A percentile compares a stretch with the other conserved stretches of the same genome.
phyloP scores from a whole-genome alignment of 163 green algal genomes.

The Scenedesmus sp. region DNA sequence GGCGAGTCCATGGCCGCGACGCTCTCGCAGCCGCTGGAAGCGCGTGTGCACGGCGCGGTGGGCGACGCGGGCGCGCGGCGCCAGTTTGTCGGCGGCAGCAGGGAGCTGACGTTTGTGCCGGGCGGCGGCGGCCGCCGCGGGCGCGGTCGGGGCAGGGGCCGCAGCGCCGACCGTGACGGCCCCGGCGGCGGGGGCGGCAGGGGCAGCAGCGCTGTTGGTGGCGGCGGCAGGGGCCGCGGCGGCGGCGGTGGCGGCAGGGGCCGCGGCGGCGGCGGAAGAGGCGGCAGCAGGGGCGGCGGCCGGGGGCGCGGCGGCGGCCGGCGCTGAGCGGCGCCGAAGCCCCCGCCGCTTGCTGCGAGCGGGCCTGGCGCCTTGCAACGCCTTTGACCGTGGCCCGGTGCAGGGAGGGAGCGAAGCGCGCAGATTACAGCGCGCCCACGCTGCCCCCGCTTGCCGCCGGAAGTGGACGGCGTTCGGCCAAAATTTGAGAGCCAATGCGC shows the following conservation, averaged over 20 bases:
- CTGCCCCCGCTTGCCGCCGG: too few relatives aligned
- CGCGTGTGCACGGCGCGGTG: conserved; percentile 47
- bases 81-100: conserved; percentile 58
- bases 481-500: background rate
- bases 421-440: too few relatives aligned
- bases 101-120: conserved; percentile 74
- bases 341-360: too few relatives aligned
- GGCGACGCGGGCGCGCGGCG: conserved; percentile 15
- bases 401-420: too few relatives aligned
- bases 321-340: too few relatives aligned
- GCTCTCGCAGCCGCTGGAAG: conserved; percentile 69
- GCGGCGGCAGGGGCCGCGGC: background rate
- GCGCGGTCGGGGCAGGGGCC: conserved; percentile 10
- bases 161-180: conserved; percentile 9
- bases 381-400: too few relatives aligned
- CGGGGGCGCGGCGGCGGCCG: background rate
- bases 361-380: too few relatives aligned
- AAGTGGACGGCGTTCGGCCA: too few relatives aligned
- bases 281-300: background rate
- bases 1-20: conserved; percentile 60
- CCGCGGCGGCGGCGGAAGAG: background rate
- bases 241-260: background rate
- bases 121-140: conserved; percentile 36
- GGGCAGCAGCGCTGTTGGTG: background rate
- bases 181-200: background rate